Base-by-base conservation (phyloP, 225 moss, liverwort and hornwort genomes). In the Bryoerythrophyllum caledonicum region DNA sequence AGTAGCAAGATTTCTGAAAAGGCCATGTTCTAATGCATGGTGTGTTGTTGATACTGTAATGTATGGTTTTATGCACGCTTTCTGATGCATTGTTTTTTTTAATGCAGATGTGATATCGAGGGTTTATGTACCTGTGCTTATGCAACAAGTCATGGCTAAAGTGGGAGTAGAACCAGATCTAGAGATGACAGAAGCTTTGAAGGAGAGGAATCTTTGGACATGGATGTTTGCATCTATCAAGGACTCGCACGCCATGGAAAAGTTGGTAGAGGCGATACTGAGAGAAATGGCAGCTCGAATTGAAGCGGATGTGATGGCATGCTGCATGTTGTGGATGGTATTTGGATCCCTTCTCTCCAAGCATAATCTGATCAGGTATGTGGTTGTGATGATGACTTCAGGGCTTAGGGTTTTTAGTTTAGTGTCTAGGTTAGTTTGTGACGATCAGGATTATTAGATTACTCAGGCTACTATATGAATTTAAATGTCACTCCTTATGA, bases 191-290 rank as follows among this genome's bases (percentile, higher is more conserved):
- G 57, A 80, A 63, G 68, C 68, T 56, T 44, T 91, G 55, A 74
- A 80, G 43, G 81, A 87, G 78, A 70, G 68, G 16, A 89, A 83
- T 80, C 72, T 89, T 52, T 97, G 97, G 97, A 80, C 82, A 30
- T 81, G 26, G 54, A 56, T 97, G 58, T 74, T 82, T 41, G 82
- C 70, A 10, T 86, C 87, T 14, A 76, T 94, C 68, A 86, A 89
- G 81, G 91, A 97, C 74, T 89, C 89, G 57, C 86, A 94, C 85
- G 94, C 94, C 41, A 82, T 97, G 82, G 97, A 94, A 65, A 88
- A 86, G 63, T 85, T 93, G 83, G 84, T 90, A 65, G 97, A 94
- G 76, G 82, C 88, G 74, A 76, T 94, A 19, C 79, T 94, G 25
- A 91, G 79, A 79, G 90, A 93, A 73, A 88, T 93, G 82, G 89